Percentiles rank a stretch among this genome's conserved stretches.
Conservation (phyloP, 2,329 filamentous ascomycete species). For the Aureobasidium zeae region DNA sequence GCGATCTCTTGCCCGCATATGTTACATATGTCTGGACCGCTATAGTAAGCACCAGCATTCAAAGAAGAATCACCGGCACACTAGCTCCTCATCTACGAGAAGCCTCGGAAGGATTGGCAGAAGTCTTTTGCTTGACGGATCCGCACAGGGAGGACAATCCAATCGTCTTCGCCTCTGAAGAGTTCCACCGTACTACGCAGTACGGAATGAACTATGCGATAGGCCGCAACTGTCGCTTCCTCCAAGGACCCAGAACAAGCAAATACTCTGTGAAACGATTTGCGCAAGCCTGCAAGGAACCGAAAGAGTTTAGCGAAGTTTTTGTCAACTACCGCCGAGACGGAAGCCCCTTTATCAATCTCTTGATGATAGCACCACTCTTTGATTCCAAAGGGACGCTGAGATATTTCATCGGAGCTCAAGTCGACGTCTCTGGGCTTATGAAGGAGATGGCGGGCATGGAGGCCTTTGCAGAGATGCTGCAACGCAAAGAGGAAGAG, state of each 20-base stretch:
- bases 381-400: slow-evolving; percentile 58
- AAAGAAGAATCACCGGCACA: slow-evolving; percentile 57
- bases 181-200: slow-evolving; percentile 65
- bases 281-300: slow-evolving; percentile 49
- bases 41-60: slow-evolving; percentile 60
- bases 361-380: slow-evolving; percentile 64
- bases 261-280: slow-evolving; percentile 53
- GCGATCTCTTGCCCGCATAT: slow-evolving; percentile 62
- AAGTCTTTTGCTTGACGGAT: slow-evolving; percentile 70
- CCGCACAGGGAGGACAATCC: slow-evolving; percentile 48
- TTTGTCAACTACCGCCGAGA: slow-evolving; percentile 69
- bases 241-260: slow-evolving; percentile 66
- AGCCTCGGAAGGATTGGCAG: slow-evolving; percentile 64
- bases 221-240: slow-evolving; percentile 68
- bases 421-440: slow-evolving; percentile 61
- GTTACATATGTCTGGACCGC: slow-evolving; percentile 60
- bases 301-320: slow-evolving; percentile 63
- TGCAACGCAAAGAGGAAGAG: slow-evolving; percentile 26
- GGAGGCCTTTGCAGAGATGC: slow-evolving; percentile 44
- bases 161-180: slow-evolving; percentile 57
- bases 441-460: slow-evolving; percentile 58
- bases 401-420: slow-evolving; percentile 62
- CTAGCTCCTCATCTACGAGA: slow-evolving; percentile 55
- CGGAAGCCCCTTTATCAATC: slow-evolving; percentile 67
- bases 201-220: slow-evolving; percentile 66